Evolutionary conservation across 2,329 filamentous ascomycete species (phyloP).

Genomic region (Madurella mycetomatis): DNA sequence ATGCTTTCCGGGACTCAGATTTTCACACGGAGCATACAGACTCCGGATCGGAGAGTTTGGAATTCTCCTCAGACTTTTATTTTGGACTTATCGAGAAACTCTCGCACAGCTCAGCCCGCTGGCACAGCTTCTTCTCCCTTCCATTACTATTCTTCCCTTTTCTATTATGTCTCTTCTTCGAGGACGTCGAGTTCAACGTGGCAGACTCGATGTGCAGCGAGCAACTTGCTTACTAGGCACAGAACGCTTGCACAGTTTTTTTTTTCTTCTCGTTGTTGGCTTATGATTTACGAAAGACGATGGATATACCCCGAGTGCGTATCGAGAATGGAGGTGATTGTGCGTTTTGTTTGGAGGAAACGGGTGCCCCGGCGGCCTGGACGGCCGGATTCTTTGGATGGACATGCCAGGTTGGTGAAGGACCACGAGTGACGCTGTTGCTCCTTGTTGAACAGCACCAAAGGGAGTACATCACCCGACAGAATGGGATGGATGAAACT

Average conservation of each 20-base stretch:
- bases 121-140: neutral
- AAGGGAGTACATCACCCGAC: too few relatives aligned
- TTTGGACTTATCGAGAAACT: too few relatives aligned
- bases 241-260: neutral
- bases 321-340: neutral
- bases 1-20: neutral
- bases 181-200: neutral
- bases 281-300: slow-evolving; percentile 19
- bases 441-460: too few relatives aligned
- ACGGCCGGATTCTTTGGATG: slow-evolving; percentile 1
- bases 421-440: too few relatives aligned
- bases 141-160: too few relatives aligned
- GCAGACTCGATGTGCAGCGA: neutral
- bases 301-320: slow-evolving; percentile 20
- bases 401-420: neutral
- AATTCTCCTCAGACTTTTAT: neutral
- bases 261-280: too few relatives aligned
- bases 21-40: neutral
- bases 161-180: neutral
- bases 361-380: neutral
- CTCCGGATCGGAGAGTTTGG: neutral
- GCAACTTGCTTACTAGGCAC: neutral
- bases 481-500: too few relatives aligned
- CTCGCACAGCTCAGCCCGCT: too few relatives aligned
- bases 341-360: neutral